Conservation (phyloP, 2,329 filamentous ascomycete species). For the Aciculosporium take region DNA sequence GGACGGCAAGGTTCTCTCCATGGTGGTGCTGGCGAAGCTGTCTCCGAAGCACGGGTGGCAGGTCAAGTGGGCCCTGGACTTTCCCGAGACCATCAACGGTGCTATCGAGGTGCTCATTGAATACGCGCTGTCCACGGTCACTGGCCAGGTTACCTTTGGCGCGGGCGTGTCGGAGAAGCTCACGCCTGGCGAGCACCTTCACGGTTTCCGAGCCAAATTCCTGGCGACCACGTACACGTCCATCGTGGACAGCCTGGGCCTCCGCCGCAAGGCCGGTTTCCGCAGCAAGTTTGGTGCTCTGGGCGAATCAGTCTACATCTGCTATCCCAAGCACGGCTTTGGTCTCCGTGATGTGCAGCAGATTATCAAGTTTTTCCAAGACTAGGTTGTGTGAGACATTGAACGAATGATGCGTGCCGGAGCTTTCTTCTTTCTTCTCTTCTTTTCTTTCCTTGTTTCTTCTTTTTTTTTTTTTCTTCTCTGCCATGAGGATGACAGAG, state of each 20-base stretch:
- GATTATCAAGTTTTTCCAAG: constrained; percentile 84
- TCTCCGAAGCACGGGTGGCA: constrained; percentile 76
- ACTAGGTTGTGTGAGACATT: constrained; percentile 26
- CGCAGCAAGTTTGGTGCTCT: constrained; percentile 76
- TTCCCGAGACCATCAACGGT: constrained; percentile 73
- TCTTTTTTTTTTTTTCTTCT: background rate
- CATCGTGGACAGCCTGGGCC: constrained; percentile 66
- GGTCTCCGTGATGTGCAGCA: constrained; percentile 70
- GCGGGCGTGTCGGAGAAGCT: constrained; percentile 65
- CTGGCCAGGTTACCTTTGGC: constrained; percentile 64
- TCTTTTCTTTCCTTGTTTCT: background rate
- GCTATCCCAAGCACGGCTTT: constrained; percentile 75
- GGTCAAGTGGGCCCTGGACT: constrained; percentile 92
- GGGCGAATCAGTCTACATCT: constrained; percentile 77
- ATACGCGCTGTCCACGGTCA: constrained; percentile 42
- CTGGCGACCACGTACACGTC: constrained; percentile 71
- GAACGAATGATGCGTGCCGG: too few species aligned
- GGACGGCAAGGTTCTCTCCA: constrained; percentile 56
- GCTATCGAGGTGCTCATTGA: constrained; percentile 75
- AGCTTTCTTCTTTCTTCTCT: background rate
- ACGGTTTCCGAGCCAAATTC: constrained; percentile 67
- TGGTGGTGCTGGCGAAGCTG: constrained; percentile 74
- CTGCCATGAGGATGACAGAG: too few species aligned
- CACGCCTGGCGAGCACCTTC: constrained; percentile 66
- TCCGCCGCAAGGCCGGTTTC: constrained; percentile 79